Conservation (phyloP, 129 eudicot genomes). For the Flaveria ramosissima region DNA sequence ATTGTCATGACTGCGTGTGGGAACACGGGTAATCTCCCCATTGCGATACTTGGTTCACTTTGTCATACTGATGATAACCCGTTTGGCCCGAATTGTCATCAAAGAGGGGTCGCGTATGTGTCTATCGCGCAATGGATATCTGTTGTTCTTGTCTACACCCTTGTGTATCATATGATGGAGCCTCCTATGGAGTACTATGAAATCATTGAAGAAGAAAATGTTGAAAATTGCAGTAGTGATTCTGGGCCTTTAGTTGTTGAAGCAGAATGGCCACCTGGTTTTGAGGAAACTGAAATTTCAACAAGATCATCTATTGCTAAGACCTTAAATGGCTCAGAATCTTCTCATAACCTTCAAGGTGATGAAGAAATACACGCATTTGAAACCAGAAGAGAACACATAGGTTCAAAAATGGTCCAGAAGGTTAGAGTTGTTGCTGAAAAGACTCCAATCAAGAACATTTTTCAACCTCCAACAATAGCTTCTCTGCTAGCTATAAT, state of each 20-base stretch:
- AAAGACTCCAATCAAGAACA: constrained; percentile 49
- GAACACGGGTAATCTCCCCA: constrained; percentile 53
- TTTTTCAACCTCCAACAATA: constrained; percentile 50
- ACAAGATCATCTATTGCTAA: constrained; percentile 32
- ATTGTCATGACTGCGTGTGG: constrained; percentile 54
- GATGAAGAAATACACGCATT: constrained; percentile 31
- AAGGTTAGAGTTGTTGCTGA: constrained; percentile 49
- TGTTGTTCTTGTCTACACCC: constrained; percentile 48
- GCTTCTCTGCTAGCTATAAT: constrained; percentile 52
- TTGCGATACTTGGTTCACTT: constrained; percentile 49
- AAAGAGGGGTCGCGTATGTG: constrained; percentile 50
- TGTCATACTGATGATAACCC: constrained; percentile 43
- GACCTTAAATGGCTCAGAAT: constrained; percentile 22
- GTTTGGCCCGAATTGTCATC: constrained; percentile 42
- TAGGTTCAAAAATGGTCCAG: constrained; percentile 36
- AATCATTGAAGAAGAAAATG: constrained; percentile 32
- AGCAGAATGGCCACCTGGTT: constrained; percentile 53
- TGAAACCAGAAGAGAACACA: constrained; percentile 14
- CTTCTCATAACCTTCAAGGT: neutral
- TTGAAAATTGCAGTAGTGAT: constrained; percentile 4
- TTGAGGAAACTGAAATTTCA: constrained; percentile 42
- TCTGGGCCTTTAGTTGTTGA: constrained; percentile 42
- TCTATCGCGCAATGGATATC: constrained; percentile 60
- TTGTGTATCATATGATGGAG: constrained; percentile 63
- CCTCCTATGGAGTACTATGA: constrained; percentile 53